These are phyloP conservation scores for Russula griseocarnosa DNA, from an alignment of 768 basidiomycete species.

Conservation along the genomic window DNA sequence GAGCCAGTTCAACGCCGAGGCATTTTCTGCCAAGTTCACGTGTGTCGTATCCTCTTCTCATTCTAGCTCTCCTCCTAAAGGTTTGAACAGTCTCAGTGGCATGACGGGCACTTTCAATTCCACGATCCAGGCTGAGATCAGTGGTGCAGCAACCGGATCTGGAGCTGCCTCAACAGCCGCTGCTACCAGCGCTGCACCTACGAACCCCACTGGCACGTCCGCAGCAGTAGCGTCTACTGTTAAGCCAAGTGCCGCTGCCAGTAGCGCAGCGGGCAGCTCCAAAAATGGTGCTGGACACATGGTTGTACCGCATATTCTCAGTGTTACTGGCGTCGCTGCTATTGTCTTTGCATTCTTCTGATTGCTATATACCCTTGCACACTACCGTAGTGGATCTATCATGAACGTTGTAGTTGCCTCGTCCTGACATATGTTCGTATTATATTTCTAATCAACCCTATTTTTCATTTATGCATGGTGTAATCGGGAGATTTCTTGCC, in stretches of 20 bases:
- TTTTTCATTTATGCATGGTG: not conserved
- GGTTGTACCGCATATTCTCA: slow-evolving; percentile 24
- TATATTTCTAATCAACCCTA: slow-evolving; percentile 7
- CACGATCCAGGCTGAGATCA: slow-evolving; percentile 52
- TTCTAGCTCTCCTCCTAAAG: not conserved
- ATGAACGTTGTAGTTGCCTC: not conserved
- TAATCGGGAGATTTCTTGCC: not conserved
- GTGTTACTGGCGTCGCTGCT: slow-evolving; percentile 27
- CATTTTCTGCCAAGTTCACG: slow-evolving; percentile 80
- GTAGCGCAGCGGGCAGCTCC: not conserved
- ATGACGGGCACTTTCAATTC: slow-evolving; percentile 72
- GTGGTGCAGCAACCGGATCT: slow-evolving; percentile 46
- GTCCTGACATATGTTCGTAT: slow-evolving; percentile 9
- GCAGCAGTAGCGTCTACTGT: slow-evolving; percentile 20
- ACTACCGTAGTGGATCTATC: slow-evolving; percentile 1
- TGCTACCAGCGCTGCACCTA: slow-evolving; percentile 28
- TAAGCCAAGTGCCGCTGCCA: slow-evolving; percentile 13
- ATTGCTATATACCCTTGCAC: slow-evolving; percentile 3
- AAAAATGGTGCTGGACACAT: slow-evolving; percentile 26
- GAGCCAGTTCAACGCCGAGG: slow-evolving; percentile 54
- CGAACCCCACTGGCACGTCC: not conserved
- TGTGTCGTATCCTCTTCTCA: slow-evolving; percentile 36
- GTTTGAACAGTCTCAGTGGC: slow-evolving; percentile 47
- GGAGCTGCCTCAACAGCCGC: slow-evolving; percentile 22
- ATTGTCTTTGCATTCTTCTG: slow-evolving; percentile 23